Evolutionary conservation across 106 monocot genomes (phyloP).

Genomic region (Amphibolis antarctica): DNA sequence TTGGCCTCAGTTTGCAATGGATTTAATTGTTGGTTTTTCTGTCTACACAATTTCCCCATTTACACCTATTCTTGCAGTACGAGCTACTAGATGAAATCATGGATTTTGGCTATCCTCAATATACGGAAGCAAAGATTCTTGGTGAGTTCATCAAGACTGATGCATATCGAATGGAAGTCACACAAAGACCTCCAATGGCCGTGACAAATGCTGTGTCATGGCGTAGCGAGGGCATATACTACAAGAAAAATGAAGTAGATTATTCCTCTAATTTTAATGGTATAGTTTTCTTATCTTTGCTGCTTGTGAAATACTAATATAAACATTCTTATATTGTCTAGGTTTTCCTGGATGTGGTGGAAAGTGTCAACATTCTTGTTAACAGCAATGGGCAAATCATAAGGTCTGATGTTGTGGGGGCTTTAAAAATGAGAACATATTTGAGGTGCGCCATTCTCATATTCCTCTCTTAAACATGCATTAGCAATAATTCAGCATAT

Average conservation of each 20-base stretch:
- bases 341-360: conserved; percentile 98
- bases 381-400: conserved; percentile 99
- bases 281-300: background rate
- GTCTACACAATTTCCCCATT: background rate
- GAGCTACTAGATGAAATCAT: conserved; percentile 95
- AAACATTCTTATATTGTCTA: conserved; percentile 12
- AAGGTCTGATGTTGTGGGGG: conserved; percentile 96
- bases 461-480: background rate
- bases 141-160: conserved; percentile 97
- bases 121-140: conserved; percentile 87
- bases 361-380: conserved; percentile 97
- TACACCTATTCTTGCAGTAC: conserved; percentile 34
- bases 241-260: conserved; percentile 98
- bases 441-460: conserved; percentile 38
- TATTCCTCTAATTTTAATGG: conserved; percentile 7
- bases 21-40: background rate
- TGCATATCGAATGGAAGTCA: conserved; percentile 95
- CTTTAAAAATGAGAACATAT: conserved; percentile 98
- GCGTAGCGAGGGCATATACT: conserved; percentile 88
- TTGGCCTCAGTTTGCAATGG: too few species aligned
- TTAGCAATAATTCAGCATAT: background rate
- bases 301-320: background rate
- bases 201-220: conserved; percentile 99
- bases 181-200: conserved; percentile 93
- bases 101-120: conserved; percentile 97